These are phyloP conservation scores for Echium plantagineum DNA, from an alignment of 257 asterid genomes.

Conservation along the genomic window DNA sequence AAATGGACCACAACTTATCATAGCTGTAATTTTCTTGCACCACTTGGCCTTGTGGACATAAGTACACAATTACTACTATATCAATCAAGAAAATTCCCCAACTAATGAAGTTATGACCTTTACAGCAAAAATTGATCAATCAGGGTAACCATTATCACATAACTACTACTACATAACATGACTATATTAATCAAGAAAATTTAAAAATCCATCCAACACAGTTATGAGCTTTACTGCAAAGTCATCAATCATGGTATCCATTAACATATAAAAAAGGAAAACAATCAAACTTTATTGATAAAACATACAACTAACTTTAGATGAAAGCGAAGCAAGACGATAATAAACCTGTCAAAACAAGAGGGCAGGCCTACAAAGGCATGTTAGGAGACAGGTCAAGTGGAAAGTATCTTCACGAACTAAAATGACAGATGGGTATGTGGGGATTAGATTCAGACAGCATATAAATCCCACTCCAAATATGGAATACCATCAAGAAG, in stretches of 20 bases:
- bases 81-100: background rate
- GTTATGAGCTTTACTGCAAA: background rate
- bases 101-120: background rate
- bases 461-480: background rate
- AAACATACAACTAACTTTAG: no score
- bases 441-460: slow-evolving; percentile 4
- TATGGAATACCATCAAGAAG: background rate
- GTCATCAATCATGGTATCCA: background rate
- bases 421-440: slow-evolving; percentile 16
- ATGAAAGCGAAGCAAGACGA: background rate
- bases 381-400: slow-evolving; percentile 1
- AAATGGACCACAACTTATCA: background rate
- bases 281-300: background rate
- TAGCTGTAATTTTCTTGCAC: background rate
- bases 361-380: slow-evolving; percentile 13
- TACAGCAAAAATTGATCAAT: slow-evolving; percentile 1
- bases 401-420: slow-evolving; percentile 8
- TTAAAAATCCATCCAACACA: no score
- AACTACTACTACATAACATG: no score
- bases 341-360: background rate
- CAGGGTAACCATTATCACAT: background rate
- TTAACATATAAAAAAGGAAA: no score
- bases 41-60: background rate
- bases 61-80: background rate
- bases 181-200: no score